These are phyloP conservation scores for Jamesozyma spencerorum DNA, from an alignment of 805 yeast species.

Conservation along the genomic window DNA sequence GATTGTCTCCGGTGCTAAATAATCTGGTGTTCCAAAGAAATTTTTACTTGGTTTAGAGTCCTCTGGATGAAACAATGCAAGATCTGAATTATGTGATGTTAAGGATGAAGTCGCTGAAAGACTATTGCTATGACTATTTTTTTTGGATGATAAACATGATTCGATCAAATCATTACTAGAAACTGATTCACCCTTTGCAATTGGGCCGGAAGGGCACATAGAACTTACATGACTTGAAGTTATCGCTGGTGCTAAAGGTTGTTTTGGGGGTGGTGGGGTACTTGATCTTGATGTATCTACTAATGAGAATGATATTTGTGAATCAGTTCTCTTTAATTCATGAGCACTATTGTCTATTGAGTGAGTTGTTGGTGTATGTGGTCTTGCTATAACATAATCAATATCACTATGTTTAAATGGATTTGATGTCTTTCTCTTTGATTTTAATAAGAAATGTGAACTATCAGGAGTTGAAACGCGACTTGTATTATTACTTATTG, in stretches of 20 bases:
- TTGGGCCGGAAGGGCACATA: conserved; percentile 3
- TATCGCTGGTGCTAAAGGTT: not conserved
- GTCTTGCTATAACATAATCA: not conserved
- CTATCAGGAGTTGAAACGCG: conserved; percentile 5
- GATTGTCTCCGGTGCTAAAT: conserved; percentile 93
- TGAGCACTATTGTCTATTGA: not conserved
- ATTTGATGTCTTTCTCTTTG: not conserved
- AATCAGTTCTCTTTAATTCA: conserved; percentile 22
- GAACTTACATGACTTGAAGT: not conserved
- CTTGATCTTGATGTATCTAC: conserved; percentile 22
- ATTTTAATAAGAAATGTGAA: not conserved
- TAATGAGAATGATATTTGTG: conserved; percentile 24
- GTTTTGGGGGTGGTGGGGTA: conserved; percentile 21
- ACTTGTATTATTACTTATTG: conserved; percentile 3
- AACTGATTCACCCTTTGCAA: not conserved
- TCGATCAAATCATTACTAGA: not conserved
- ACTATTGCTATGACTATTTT: conserved; percentile 3
- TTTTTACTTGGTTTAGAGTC: conserved; percentile 43
- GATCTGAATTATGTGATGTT: conserved; percentile 27
- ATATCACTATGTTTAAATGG: not conserved
- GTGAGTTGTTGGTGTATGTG: not conserved
- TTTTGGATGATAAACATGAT: not conserved
- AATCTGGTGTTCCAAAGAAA: conserved; percentile 97
- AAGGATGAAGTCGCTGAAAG: conserved; percentile 3
- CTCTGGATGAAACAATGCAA: conserved; percentile 70